Evolutionary conservation across 768 basidiomycete species (phyloP).

Genomic region (Leucocoprinus sp.): DNA sequence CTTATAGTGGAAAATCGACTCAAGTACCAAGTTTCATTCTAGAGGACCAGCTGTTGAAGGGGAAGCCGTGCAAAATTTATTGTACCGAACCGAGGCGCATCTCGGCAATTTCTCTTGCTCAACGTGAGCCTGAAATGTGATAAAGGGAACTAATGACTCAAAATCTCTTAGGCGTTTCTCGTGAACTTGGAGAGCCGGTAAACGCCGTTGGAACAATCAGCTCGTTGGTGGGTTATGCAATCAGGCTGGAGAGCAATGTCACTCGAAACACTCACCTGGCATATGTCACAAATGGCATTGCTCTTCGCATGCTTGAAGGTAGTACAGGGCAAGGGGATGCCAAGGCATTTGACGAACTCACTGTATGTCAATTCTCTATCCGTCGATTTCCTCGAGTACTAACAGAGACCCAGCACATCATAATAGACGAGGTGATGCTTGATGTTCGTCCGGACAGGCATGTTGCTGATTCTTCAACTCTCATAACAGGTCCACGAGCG

Average conservation of each 20-base stretch:
- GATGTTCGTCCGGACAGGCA: neutral
- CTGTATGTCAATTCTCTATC: constrained; percentile 39
- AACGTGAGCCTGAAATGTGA: constrained; percentile 35
- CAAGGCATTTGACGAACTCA: constrained; percentile 89
- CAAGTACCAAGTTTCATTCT: constrained; percentile 93
- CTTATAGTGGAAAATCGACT: constrained; percentile 84
- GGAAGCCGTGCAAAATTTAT: constrained; percentile 81
- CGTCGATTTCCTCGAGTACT: constrained; percentile 4
- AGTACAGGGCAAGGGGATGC: constrained; percentile 63
- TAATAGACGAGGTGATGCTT: constrained; percentile 77
- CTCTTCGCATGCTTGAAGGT: constrained; percentile 92
- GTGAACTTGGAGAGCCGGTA: constrained; percentile 81
- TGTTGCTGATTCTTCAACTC: neutral
- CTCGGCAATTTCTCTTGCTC: constrained; percentile 91
- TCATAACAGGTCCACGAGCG: constrained; percentile 81
- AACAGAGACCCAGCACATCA: constrained; percentile 60
- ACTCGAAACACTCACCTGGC: constrained; percentile 70
- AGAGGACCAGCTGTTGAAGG: constrained; percentile 77
- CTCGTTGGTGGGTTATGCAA: constrained; percentile 90
- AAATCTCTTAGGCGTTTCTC: constrained; percentile 51
- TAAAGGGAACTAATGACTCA: neutral
- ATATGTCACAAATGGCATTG: constrained; percentile 92
- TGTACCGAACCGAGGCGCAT: constrained; percentile 96
- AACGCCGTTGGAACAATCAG: constrained; percentile 66
- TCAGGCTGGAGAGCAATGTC: constrained; percentile 84